Evolutionary conservation across 169 alveolate genomes (phyloP).

Genomic region (Plasmodium inui): DNA sequence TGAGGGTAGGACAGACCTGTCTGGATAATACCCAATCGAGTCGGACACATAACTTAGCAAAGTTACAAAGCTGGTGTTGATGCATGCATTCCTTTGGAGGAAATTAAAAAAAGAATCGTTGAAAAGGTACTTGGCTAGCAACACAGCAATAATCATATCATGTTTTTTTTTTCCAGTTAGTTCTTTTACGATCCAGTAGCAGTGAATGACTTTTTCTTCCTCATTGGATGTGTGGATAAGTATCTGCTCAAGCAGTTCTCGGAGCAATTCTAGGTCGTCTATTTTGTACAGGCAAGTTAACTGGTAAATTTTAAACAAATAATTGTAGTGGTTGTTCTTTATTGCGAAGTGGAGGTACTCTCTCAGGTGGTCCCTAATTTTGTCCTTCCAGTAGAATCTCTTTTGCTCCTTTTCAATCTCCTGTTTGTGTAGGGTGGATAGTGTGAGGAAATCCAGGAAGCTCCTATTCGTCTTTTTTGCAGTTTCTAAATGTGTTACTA

Average conservation of each 20-base stretch:
- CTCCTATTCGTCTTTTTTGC: neutral
- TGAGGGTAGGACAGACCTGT: neutral
- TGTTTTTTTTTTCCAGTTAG: slow-evolving; percentile 13
- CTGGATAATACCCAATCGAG: neutral
- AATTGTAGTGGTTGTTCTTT: neutral
- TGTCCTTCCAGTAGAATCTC: neutral
- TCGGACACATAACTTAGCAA: slow-evolving; percentile 12
- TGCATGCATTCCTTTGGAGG: neutral
- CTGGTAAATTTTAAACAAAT: slow-evolving; percentile 18
- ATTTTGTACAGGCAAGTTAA: slow-evolving; percentile 19
- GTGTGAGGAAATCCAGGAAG: neutral
- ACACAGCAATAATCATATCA: neutral
- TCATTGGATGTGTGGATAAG: slow-evolving; percentile 6
- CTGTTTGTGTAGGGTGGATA: neutral
- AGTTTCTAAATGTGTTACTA: neutral
- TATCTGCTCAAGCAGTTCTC: slow-evolving; percentile 9
- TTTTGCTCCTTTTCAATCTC: neutral
- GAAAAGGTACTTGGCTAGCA: slow-evolving; percentile 17
- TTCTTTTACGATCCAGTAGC: slow-evolving; percentile 44
- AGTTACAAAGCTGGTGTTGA: slow-evolving; percentile 1
- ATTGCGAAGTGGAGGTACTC: neutral
- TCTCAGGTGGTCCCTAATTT: neutral
- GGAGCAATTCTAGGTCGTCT: neutral
- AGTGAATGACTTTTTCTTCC: slow-evolving; percentile 20
- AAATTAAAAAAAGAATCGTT: slow-evolving; percentile 9